Evolutionary conservation across 305 asterid genomes (phyloP).

Genomic region (Solanum aculeatissimum): DNA sequence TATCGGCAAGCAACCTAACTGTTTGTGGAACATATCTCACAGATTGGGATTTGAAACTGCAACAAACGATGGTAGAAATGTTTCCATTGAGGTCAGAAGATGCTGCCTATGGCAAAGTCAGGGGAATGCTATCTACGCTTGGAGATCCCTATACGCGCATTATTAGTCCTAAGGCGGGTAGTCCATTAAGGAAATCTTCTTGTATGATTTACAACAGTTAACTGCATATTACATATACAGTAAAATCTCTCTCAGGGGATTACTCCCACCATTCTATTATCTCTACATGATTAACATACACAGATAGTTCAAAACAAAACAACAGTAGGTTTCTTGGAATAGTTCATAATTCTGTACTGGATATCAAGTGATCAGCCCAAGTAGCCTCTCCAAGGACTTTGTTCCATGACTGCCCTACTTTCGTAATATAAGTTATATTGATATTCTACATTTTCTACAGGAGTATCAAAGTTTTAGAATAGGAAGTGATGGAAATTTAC

Average conservation of each 20-base stretch:
- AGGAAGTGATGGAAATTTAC: slow-evolving; percentile 91
- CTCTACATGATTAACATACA: background rate
- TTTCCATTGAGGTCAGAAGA: slow-evolving; percentile 83
- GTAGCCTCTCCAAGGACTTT: background rate
- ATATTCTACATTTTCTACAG: slow-evolving; percentile 23
- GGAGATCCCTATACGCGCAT: slow-evolving; percentile 94
- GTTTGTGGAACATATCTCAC: slow-evolving; percentile 4
- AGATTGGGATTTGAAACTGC: slow-evolving; percentile 94
- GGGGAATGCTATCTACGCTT: slow-evolving; percentile 91
- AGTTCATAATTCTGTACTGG: background rate
- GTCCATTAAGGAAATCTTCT: background rate
- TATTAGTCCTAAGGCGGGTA: slow-evolving; percentile 74
- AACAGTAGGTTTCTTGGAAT: background rate
- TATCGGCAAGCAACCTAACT: background rate
- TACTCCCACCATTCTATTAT: background rate
- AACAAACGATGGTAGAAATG: slow-evolving; percentile 91
- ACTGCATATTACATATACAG: background rate
- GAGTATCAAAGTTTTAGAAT: slow-evolving; percentile 87
- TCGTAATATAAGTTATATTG: background rate
- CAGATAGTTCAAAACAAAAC: background rate
- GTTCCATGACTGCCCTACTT: background rate
- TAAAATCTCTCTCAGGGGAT: background rate
- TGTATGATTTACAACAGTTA: background rate
- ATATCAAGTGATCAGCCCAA: background rate
- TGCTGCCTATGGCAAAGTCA: slow-evolving; percentile 86